phyloP scores from a whole-genome alignment of 1,284 basidiomycete genomes.

The Moniliophthora roreri region DNA sequence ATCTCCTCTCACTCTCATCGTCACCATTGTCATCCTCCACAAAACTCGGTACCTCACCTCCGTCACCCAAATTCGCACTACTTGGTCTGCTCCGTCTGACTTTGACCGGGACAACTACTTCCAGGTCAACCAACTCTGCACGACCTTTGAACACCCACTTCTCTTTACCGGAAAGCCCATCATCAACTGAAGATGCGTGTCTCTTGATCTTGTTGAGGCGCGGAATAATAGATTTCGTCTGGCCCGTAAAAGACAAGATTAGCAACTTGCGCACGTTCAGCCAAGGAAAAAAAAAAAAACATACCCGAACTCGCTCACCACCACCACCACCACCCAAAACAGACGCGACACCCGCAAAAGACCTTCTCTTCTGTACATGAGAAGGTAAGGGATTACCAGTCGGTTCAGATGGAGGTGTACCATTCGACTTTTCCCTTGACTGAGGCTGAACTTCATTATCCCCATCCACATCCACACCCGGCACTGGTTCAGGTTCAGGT shows the following conservation, averaged over 20 bases:
- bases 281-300: background rate
- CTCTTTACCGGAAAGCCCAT: conserved; percentile 38
- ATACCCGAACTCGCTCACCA: background rate
- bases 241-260: background rate
- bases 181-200: conserved; percentile 22
- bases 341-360: background rate
- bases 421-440: conserved; percentile 7
- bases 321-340: background rate
- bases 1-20: conserved; percentile 46
- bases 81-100: background rate
- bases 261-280: background rate
- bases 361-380: conserved; percentile 1
- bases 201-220: conserved; percentile 38
- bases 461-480: background rate
- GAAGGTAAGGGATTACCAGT: too few relatives aligned
- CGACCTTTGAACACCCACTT: conserved; percentile 71
- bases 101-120: conserved; percentile 57
- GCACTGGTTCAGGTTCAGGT: background rate
- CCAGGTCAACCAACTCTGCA: conserved; percentile 71
- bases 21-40: conserved; percentile 23
- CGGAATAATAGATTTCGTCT: conserved; percentile 26
- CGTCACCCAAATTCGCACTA: background rate
- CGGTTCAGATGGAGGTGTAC: conserved; percentile 12
- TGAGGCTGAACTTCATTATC: background rate
- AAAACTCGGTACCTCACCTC: background rate